Conservation (phyloP, 2,329 filamentous ascomycete genomes). For the Salinomyces thailandicus region DNA sequence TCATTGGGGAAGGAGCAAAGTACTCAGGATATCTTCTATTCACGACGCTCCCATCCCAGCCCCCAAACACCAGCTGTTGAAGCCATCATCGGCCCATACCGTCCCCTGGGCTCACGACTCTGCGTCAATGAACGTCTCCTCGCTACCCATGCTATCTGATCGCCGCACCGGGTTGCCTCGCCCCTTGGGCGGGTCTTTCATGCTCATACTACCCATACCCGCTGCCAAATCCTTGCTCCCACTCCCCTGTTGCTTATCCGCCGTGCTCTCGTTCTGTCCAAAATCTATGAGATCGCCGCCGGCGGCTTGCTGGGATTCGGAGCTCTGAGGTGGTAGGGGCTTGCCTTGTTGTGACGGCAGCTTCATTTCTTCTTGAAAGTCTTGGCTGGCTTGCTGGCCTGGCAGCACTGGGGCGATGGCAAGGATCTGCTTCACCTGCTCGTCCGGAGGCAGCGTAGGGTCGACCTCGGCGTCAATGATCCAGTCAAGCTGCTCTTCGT, state of each 20-base stretch:
- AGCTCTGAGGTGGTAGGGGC: background rate
- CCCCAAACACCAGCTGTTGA: too few species aligned
- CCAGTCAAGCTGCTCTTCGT: conserved; percentile 83
- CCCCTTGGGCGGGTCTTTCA: conserved; percentile 9
- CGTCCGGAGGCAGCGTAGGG: conserved; percentile 48
- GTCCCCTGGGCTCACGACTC: conserved; percentile 28
- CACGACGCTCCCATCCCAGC: too few species aligned
- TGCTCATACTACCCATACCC: conserved; percentile 5
- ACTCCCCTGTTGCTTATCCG: conserved; percentile 5
- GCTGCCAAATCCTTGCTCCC: conserved; percentile 2
- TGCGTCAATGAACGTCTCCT: conserved; percentile 41
- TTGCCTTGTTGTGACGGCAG: conserved; percentile 13
- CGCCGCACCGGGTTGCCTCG: conserved; percentile 19
- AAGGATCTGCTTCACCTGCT: conserved; percentile 72
- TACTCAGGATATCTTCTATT: too few species aligned
- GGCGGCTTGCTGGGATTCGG: conserved; percentile 7
- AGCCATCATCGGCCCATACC: too few species aligned
- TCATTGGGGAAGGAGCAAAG: too few species aligned
- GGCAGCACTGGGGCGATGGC: conserved; percentile 75
- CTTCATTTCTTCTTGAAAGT: background rate
- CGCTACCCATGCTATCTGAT: conserved; percentile 33
- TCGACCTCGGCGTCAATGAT: conserved; percentile 80
- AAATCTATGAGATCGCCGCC: conserved; percentile 48
- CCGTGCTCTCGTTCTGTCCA: conserved; percentile 34
- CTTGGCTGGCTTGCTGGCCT: conserved; percentile 45